A percentile compares a stretch with the other conserved stretches of the same genome.
These are phyloP conservation scores for Hericium rajendrae DNA, from an alignment of 768 basidiomycete genomes.

Conservation along the genomic window DNA sequence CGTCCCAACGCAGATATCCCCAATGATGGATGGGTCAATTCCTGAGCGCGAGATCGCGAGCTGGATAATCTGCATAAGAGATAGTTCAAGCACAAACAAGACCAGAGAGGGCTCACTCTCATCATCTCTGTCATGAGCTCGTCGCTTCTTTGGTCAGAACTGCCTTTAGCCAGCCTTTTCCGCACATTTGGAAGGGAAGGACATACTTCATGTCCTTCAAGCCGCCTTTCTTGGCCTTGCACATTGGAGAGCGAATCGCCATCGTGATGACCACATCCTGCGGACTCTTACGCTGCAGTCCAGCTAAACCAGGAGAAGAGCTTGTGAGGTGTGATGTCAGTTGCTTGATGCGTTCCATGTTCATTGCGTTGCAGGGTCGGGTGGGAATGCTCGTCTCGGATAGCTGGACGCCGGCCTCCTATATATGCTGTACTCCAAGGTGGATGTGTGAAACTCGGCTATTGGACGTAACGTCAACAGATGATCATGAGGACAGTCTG, in stretches of 20 bases:
- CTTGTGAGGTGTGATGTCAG: slow-evolving; percentile 49
- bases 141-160: slow-evolving; percentile 41
- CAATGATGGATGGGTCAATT: slow-evolving; percentile 56
- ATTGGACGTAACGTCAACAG: too few species aligned
- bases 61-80: slow-evolving; percentile 23
- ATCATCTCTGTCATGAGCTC: slow-evolving; percentile 78
- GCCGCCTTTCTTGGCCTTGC: slow-evolving; percentile 69
- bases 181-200: background rate
- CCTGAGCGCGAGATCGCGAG: slow-evolving; percentile 47
- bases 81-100: slow-evolving; percentile 7
- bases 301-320: slow-evolving; percentile 33
- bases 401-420: too few species aligned
- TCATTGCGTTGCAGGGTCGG: too few species aligned
- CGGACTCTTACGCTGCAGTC: slow-evolving; percentile 46
- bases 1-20: slow-evolving; percentile 75
- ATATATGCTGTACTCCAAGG: too few species aligned
- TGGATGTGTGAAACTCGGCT: too few species aligned
- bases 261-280: slow-evolving; percentile 80
- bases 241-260: slow-evolving; percentile 68
- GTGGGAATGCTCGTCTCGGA: too few species aligned
- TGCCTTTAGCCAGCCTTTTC: background rate
- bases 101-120: slow-evolving; percentile 34
- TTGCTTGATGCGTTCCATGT: slow-evolving; percentile 49
- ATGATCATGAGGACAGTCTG: too few species aligned
- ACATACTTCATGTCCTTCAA: slow-evolving; percentile 58